Base-by-base conservation (phyloP, 495 filamentous ascomycete genomes). In the Acidiella bohemica region DNA sequence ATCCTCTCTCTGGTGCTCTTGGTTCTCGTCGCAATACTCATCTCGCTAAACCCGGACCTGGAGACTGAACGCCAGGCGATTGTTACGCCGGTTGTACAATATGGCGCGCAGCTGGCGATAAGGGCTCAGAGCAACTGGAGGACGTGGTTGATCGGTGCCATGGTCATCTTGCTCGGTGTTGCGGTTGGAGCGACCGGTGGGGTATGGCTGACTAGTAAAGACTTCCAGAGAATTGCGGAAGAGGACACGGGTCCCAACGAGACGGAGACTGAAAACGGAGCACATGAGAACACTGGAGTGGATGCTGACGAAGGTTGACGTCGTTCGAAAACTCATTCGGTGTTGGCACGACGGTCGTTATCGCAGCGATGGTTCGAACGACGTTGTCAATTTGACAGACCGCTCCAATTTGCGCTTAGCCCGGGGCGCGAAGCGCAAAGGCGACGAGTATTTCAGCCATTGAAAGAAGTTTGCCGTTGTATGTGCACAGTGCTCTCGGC, bases 31-130 rank as follows among this genome's bases (percentile, higher is more conserved):
- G 47, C 27, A 9, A 20, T 59, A 7, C 28, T 59, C 12, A 53
- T 53, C 33, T 45, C 36, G 4, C 25, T 59, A 4, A 52, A 55
- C 32, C 56, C 56, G 20, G 54, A 55, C 27, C 41, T 59, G 31
- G 44, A 38, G 19, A 12, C 30, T 11, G 53, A 56, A 23, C 46
- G 49, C 18, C 25, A 46, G 23, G 28, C 39, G 13, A 19, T 59
- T 5, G 51, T 59, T 0, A 59, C 50, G 12, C 53, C 53, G n/a
- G 38, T 42, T n/a, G 32, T 59, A 23, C 29, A 32, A 24, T 53
- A 36, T 41, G 16, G 47, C 3, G 47, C 47, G 5, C 36, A 39
- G 14, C 5, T 9, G 8, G n/a, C 19, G 12, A 16, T 28, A 11
- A 9, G 13, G 13, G 10, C 30, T 2, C 36, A 23, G 36, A 13